Conservation (phyloP, 495 filamentous ascomycete species). For the Podospora pseudoanserina region DNA sequence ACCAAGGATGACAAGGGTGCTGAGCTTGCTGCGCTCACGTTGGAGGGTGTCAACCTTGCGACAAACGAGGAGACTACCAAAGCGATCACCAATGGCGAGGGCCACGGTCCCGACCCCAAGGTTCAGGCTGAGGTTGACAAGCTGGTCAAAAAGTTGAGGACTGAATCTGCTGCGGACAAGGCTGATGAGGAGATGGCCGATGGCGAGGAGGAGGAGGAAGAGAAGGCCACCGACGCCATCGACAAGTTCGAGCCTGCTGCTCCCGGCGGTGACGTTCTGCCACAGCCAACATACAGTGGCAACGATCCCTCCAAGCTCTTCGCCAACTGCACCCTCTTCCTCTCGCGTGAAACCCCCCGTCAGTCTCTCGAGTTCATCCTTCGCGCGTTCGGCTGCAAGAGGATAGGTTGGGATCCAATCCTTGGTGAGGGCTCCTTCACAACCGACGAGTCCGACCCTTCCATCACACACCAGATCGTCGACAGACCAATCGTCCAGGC, state of each 20-base stretch:
- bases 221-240: constrained; percentile 60
- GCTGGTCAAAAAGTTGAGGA: constrained; percentile 49
- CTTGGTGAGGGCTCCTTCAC: constrained; percentile 91
- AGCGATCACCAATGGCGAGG: constrained; percentile 51
- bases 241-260: constrained; percentile 81
- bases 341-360: constrained; percentile 90
- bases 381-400: constrained; percentile 90
- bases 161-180: constrained; percentile 42
- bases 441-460: constrained; percentile 75
- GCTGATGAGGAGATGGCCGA: constrained; percentile 44
- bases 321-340: constrained; percentile 80
- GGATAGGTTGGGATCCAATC: constrained; percentile 88
- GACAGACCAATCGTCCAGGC: constrained; percentile 72
- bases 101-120: constrained; percentile 46
- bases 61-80: constrained; percentile 46
- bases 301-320: constrained; percentile 66
- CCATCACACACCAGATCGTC: constrained; percentile 94
- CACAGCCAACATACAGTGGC: constrained; percentile 66
- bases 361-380: constrained; percentile 91
- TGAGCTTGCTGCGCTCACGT: constrained; percentile 84
- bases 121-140: constrained; percentile 55
- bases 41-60: constrained; percentile 66
- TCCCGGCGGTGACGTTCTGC: constrained; percentile 78
- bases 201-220: constrained; percentile 47
- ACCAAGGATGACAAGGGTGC: constrained; percentile 82